Base-by-base conservation (phyloP, 176 grass and related monocot genomes). In the Bolboschoenus planiculmis region DNA sequence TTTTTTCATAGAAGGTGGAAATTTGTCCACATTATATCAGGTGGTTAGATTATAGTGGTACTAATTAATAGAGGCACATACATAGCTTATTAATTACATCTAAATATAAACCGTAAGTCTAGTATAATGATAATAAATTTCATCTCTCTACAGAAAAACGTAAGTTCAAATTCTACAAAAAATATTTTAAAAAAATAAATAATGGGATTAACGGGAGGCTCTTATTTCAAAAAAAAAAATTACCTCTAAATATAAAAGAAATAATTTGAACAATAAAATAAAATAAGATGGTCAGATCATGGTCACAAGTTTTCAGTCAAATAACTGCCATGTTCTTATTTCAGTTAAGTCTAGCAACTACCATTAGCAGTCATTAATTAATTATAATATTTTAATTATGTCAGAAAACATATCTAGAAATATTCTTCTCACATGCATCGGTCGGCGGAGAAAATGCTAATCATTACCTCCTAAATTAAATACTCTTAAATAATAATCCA, bases 261-360 rank as follows among this genome's bases (percentile, higher is more conserved):
- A 72, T 72, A 72, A 44, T 72, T 72, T 63, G 23, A 63, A 33
- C 10, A 31, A 44, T 29, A 48, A 39, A 30, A 75, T 75, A 75
- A 74, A 74, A 75, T 75, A 75, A 51, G 44, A 50, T 58, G 26
- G 16, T 60, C 78, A 80, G 1, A 80, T 56, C 31, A 79, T 6
- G 30, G 33, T 56, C 56, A 11, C 10, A 80, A 39, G 10, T 80
- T 57, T 24, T 54, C 33, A 37, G 78, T 80, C 78, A 80, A n/a
- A 80, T 56, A 80, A 80, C 78, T 40, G 7, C 34, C 78, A 60
- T 80, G 54, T 80, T 80, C 33, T 80, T n/a, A 33, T 58, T 53
- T 79, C 77, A n/a, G 29, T 79, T 79, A 58, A 4, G n/a, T 79
- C n/a, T 50, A 76, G 26, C 72, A 76, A 76, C 72, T 76, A 76